These are phyloP conservation scores for Fraxinus sp. DNA, from an alignment of 305 asterid genomes.

Conservation along the genomic window DNA sequence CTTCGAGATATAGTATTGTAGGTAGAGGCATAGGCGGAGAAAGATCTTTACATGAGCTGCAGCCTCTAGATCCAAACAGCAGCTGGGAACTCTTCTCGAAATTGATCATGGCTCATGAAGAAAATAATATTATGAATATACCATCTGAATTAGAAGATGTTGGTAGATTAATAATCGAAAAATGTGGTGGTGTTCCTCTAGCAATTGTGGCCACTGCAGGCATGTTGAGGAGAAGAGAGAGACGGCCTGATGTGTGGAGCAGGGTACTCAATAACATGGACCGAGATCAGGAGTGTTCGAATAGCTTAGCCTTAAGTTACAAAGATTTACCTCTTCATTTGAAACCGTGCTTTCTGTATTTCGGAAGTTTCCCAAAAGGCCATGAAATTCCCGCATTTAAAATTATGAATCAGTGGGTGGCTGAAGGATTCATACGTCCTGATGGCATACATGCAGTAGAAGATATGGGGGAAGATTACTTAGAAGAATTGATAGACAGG, in stretches of 20 bases:
- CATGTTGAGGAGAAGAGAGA: neutral
- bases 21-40: neutral
- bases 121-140: neutral
- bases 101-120: neutral
- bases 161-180: neutral
- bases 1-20: neutral
- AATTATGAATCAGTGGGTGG: neutral
- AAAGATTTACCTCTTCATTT: neutral
- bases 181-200: neutral
- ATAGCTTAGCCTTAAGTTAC: neutral
- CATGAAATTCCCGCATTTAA: neutral
- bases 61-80: neutral
- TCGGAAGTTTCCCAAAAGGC: neutral
- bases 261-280: neutral
- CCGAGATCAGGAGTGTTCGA: neutral
- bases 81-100: neutral
- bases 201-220: neutral
- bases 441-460: neutral
- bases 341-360: slow-evolving; percentile 7
- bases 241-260: neutral
- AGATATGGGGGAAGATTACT: neutral
- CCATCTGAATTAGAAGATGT: neutral
- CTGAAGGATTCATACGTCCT: neutral
- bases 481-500: neutral
- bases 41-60: neutral